Percentiles rank a stretch among this genome's conserved stretches.
Evolutionary conservation across 768 basidiomycete genomes (phyloP).

Genomic region (Paxillus rubicundulus): DNA sequence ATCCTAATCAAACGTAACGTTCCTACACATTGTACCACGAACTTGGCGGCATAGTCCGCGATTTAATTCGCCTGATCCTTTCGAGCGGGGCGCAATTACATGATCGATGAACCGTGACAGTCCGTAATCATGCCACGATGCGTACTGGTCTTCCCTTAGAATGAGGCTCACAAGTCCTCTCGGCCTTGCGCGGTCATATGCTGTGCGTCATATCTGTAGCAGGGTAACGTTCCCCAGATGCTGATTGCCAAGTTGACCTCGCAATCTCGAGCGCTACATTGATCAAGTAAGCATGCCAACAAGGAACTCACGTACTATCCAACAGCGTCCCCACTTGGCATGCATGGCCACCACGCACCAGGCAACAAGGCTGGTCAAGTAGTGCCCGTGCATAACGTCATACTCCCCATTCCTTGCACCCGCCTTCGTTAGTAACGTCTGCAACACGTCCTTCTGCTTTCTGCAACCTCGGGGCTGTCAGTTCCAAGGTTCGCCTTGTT

Average conservation of each 20-base stretch:
- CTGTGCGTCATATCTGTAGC: constrained; percentile 19
- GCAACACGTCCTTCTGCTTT: background rate
- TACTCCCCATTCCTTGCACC: constrained; percentile 15
- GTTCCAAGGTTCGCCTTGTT: constrained; percentile 5
- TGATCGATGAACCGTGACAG: background rate
- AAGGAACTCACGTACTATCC: constrained; percentile 1
- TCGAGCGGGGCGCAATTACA: background rate
- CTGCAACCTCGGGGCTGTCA: background rate
- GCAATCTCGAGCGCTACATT: background rate
- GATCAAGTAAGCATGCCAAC: background rate
- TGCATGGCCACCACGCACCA: constrained; percentile 14
- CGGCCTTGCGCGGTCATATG: constrained; percentile 23
- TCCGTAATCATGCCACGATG: background rate
- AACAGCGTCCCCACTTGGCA: constrained; percentile 6
- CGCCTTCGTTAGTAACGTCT: constrained; percentile 4
- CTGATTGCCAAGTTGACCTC: constrained; percentile 28
- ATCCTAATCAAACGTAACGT: background rate
- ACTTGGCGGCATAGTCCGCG: constrained; percentile 16
- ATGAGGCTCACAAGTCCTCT: background rate
- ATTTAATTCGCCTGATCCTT: constrained; percentile 4
- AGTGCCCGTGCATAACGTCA: background rate
- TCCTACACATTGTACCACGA: constrained; percentile 18
- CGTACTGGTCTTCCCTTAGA: background rate
- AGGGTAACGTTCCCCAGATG: constrained; percentile 22
- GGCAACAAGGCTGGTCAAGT: background rate